Conservation (phyloP, 306 rosid species). For the Prunus salicina region DNA sequence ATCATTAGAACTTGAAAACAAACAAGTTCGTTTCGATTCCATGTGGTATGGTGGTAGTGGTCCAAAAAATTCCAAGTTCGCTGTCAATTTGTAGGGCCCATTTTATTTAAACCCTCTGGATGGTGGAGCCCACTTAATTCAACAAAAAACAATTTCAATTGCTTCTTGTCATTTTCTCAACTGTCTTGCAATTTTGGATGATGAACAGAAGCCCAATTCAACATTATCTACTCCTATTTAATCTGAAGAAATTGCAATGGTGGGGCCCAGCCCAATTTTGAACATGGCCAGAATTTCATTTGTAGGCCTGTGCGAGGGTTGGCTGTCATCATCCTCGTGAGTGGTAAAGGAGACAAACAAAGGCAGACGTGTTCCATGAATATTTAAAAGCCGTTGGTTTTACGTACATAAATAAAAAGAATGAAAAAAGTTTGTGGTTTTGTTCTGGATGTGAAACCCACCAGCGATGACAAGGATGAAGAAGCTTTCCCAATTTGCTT, state of each 20-base stretch:
- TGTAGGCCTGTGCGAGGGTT: conserved; percentile 1
- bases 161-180: neutral
- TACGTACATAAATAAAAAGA: neutral
- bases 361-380: neutral
- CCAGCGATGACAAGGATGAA: neutral
- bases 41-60: neutral
- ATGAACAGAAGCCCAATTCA: neutral
- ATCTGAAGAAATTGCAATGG: neutral
- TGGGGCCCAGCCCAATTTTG: neutral
- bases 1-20: neutral
- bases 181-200: neutral
- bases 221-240: neutral
- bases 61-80: neutral
- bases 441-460: neutral
- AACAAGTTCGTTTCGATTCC: neutral
- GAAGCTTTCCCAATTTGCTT: neutral
- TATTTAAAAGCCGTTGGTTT: neutral
- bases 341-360: neutral
- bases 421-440: neutral
- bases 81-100: conserved; percentile 8
- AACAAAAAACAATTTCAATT: neutral
- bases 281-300: conserved; percentile 3
- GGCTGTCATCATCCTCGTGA: neutral
- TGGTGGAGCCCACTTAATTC: neutral
- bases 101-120: neutral